Conservation (phyloP, 805 yeast species). For the Metschnikowia gelsemii region DNA sequence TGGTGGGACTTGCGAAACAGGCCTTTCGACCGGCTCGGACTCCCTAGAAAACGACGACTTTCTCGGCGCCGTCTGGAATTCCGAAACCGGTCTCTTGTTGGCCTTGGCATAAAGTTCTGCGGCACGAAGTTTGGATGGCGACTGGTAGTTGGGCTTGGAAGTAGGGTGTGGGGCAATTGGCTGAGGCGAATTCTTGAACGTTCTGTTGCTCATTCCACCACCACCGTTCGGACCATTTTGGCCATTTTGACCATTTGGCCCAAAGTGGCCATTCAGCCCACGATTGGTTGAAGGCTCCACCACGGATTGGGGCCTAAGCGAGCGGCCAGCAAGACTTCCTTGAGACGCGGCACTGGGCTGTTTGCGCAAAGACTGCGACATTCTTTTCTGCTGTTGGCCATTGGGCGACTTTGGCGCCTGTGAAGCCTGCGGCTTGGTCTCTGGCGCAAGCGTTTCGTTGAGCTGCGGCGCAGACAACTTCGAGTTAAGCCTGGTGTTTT, state of each 20-base stretch:
- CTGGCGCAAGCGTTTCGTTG: constrained; percentile 18
- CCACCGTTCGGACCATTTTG: too few species aligned
- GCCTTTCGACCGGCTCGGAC: constrained; percentile 3
- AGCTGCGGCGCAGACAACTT: constrained; percentile 45
- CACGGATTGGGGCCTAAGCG: constrained; percentile 37
- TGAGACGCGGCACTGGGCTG: constrained; percentile 21
- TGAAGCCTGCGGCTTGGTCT: constrained; percentile 8
- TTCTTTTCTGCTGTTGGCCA: constrained; percentile 18
- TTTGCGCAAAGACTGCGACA: constrained; percentile 32
- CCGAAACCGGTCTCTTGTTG: constrained; percentile 40
- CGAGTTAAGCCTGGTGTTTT: constrained; percentile 73
- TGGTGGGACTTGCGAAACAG: constrained; percentile 1
- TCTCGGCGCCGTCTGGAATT: constrained; percentile 41
- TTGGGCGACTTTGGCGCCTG: constrained; percentile 11
- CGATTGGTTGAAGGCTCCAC: constrained; percentile 4
- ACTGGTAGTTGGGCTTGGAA: constrained; percentile 35
- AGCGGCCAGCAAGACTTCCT: constrained; percentile 25
- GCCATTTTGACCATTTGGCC: too few species aligned
- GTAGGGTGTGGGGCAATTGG: constrained; percentile 44
- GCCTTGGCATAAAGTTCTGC: constrained; percentile 57
- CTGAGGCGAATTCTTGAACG: constrained; percentile 25
- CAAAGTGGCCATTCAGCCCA: too few species aligned
- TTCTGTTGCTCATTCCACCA: constrained; percentile 31
- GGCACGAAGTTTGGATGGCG: constrained; percentile 44
- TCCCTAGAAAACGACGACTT: constrained; percentile 60